Evolutionary conservation across 441 rosid genomes (phyloP).

Genomic region (Populus hybrid): DNA sequence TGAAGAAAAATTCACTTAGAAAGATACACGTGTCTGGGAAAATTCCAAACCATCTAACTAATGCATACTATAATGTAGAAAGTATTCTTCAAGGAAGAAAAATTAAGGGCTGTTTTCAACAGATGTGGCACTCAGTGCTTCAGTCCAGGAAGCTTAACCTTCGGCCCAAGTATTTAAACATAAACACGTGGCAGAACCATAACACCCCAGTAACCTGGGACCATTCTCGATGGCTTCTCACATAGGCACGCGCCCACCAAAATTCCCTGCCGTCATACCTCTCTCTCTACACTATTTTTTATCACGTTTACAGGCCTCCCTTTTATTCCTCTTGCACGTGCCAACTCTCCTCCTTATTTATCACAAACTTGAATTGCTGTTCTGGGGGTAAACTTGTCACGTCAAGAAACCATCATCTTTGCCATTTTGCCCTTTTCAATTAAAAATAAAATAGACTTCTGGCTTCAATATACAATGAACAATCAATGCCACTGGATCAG

Average conservation of each 20-base stretch:
- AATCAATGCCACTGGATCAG: background rate
- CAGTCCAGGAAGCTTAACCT: conserved; percentile 27
- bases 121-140: conserved; percentile 50
- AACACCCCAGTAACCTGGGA: conserved; percentile 24
- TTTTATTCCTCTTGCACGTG: conserved; percentile 33
- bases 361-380: background rate
- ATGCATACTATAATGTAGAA: background rate
- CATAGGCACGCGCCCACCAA: conserved; percentile 41
- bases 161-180: background rate
- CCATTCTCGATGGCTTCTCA: conserved; percentile 33
- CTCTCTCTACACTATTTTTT: conserved; percentile 19
- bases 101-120: conserved; percentile 30
- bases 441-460: background rate
- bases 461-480: background rate
- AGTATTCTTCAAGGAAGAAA: background rate
- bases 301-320: conserved; percentile 30
- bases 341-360: background rate
- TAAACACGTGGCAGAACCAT: conserved; percentile 32
- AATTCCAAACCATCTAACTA: background rate
- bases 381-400: background rate
- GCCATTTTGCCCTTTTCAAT: background rate
- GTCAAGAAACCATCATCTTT: background rate
- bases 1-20: background rate
- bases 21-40: background rate
- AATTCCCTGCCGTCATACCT: conserved; percentile 56